A percentile compares a stretch with the other conserved stretches of the same genome.
Conservation (phyloP, 2,329 filamentous ascomycete species). For the Trichoderma sp. region DNA sequence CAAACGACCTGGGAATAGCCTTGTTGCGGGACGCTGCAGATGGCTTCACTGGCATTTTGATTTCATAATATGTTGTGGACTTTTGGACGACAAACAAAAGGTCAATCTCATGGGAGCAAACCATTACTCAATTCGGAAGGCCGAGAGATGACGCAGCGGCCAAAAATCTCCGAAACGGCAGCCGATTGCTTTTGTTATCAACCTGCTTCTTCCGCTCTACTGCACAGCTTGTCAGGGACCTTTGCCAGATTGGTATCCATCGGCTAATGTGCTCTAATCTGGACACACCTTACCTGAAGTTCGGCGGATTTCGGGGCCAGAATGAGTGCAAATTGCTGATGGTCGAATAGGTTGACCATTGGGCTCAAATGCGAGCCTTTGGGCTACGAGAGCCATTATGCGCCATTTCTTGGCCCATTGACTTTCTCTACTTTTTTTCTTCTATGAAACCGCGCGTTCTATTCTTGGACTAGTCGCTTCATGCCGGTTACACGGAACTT, state of each 20-base stretch:
- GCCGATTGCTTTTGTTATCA: not conserved
- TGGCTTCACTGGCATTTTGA: not conserved
- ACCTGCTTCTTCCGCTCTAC: conserved; percentile 1
- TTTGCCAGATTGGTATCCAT: not conserved
- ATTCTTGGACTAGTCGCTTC: conserved; percentile 10
- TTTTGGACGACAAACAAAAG: conserved; percentile 2
- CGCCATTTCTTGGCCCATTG: conserved; percentile 10
- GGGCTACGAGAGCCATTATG: not conserved
- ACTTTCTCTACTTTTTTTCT: not conserved
- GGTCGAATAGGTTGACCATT: not conserved
- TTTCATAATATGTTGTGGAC: not conserved
- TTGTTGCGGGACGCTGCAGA: not conserved
- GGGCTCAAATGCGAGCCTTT: not conserved
- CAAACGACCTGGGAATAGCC: not conserved
- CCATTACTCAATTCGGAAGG: conserved; percentile 14
- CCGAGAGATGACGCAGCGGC: not conserved
- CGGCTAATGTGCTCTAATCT: not conserved
- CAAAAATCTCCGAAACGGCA: conserved; percentile 3
- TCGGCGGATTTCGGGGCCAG: not conserved
- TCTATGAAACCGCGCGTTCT: not conserved
- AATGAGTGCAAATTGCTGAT: not conserved
- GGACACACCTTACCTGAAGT: not conserved
- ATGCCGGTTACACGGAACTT: not conserved
- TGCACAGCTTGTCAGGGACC: not conserved
- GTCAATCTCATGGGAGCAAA: not conserved